Evolutionary conservation across 2,329 filamentous ascomycete species (phyloP).

Genomic region (Ophiostoma quercus): DNA sequence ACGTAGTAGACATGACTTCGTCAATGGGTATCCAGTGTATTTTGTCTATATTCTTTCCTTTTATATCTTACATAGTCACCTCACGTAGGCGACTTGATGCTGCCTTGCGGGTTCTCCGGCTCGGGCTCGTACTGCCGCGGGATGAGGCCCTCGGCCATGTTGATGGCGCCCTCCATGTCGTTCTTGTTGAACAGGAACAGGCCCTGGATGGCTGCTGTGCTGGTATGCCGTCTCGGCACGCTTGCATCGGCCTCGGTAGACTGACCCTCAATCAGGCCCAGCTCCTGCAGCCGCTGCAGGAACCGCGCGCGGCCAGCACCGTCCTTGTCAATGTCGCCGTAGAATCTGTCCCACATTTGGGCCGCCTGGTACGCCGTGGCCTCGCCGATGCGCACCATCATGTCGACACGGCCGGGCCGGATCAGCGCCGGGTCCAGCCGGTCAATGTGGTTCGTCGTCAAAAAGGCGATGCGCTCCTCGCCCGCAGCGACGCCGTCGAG

Average conservation of each 20-base stretch:
- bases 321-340: constrained; percentile 69
- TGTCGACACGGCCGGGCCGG: constrained; percentile 84
- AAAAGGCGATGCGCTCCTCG: constrained; percentile 87
- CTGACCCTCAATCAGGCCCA: constrained; percentile 56
- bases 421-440: constrained; percentile 84
- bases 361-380: constrained; percentile 79
- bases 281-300: constrained; percentile 60
- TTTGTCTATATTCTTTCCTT: neutral
- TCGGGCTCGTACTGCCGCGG: constrained; percentile 52
- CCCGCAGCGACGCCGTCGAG: constrained; percentile 89
- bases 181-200: constrained; percentile 94
- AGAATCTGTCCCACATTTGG: constrained; percentile 92
- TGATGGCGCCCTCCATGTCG: constrained; percentile 79
- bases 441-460: constrained; percentile 93
- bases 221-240: constrained; percentile 52
- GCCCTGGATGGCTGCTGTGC: constrained; percentile 88
- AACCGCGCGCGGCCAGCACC: constrained; percentile 63
- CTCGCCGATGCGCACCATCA: constrained; percentile 85
- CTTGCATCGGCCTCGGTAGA: neutral
- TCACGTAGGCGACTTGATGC: constrained; percentile 36
- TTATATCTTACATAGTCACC: neutral
- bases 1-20: too few species aligned
- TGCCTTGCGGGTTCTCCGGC: constrained; percentile 37
- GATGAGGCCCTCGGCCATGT: constrained; percentile 65
- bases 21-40: constrained; percentile 2